phyloP scores from a whole-genome alignment of 306 rosid species.

The Senna tora region DNA sequence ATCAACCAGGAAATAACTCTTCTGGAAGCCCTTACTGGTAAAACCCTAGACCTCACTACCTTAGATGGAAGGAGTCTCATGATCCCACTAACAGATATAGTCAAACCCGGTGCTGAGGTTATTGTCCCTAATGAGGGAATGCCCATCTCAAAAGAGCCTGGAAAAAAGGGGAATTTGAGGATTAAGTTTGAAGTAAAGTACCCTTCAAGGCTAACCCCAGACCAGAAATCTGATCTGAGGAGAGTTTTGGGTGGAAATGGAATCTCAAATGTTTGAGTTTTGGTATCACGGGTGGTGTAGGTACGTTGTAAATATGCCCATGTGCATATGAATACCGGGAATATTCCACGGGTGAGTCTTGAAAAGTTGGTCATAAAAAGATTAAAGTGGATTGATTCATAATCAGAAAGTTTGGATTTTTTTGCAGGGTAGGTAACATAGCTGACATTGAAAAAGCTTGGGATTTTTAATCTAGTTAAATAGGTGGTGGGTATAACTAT shows the following conservation, averaged over 20 bases:
- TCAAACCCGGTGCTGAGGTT: conserved; percentile 74
- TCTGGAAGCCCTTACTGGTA: conserved; percentile 88
- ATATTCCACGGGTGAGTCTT: conserved; percentile 27
- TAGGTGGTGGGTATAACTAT: conserved; percentile 35
- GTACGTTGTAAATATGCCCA: conserved; percentile 40
- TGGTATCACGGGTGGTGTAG: conserved; percentile 33
- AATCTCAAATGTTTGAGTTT: conserved; percentile 46
- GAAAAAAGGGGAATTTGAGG: conserved; percentile 85
- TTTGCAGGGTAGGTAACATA: conserved; percentile 43
- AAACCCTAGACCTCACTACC: conserved; percentile 65
- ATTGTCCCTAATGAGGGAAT: conserved; percentile 83
- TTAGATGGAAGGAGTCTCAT: conserved; percentile 77
- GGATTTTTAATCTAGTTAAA: conserved; percentile 20
- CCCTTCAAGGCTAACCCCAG: conserved; percentile 73
- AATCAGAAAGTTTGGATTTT: conserved; percentile 33
- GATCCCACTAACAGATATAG: conserved; percentile 63
- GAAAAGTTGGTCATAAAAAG: conserved; percentile 19
- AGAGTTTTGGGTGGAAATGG: conserved; percentile 69
- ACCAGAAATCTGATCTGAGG: conserved; percentile 84
- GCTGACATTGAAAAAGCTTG: conserved; percentile 26
- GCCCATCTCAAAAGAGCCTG: conserved; percentile 90
- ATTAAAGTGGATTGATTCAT: conserved; percentile 8
- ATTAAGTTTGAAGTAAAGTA: conserved; percentile 80
- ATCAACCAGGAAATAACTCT: conserved; percentile 80
- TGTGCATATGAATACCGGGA: conserved; percentile 47